Evolutionary conservation across 1,284 basidiomycete genomes (phyloP).

Genomic region (Tremellales sp.): DNA sequence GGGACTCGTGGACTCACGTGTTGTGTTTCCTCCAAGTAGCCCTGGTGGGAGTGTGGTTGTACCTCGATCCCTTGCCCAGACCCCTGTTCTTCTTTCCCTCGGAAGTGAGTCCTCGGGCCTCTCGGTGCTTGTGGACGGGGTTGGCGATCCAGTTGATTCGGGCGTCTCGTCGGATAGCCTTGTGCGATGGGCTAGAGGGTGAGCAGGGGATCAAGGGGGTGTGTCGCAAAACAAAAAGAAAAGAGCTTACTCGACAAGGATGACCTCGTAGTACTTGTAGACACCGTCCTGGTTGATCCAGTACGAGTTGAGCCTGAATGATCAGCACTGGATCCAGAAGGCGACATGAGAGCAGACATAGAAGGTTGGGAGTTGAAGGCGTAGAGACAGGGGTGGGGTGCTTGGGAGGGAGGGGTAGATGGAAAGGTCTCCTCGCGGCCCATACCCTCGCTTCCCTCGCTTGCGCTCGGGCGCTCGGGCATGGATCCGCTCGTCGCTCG

Average conservation of each 20-base stretch:
- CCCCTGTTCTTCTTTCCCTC: constrained; percentile 82
- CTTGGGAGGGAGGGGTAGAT: too few species aligned
- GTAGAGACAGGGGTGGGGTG: too few species aligned
- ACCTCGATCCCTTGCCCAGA: constrained; percentile 88
- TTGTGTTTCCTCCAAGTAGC: constrained; percentile 97
- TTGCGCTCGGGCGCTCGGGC: too few species aligned
- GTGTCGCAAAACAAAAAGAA: background rate
- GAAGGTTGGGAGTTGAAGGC: too few species aligned
- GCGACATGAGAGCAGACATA: too few species aligned
- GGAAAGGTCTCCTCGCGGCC: too few species aligned
- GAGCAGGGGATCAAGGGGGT: background rate
- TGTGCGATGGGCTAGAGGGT: constrained; percentile 48
- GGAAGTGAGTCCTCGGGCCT: constrained; percentile 94
- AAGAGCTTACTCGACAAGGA: constrained; percentile 83
- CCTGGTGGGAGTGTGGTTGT: constrained; percentile 89
- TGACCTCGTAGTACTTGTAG: constrained; percentile 99
- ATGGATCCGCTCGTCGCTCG: too few species aligned
- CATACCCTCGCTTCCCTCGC: too few species aligned
- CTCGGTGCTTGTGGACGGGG: constrained; percentile 97
- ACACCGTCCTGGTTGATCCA: constrained; percentile 99
- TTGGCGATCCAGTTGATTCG: constrained; percentile 98
- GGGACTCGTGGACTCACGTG: constrained; percentile 60
- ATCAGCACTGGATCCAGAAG: too few species aligned
- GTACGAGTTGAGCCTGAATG: constrained; percentile 81
- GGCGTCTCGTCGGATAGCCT: constrained; percentile 81